These are phyloP conservation scores for Beta corolliflora DNA, from an alignment of 179 eudicot genomes.

Conservation along the genomic window DNA sequence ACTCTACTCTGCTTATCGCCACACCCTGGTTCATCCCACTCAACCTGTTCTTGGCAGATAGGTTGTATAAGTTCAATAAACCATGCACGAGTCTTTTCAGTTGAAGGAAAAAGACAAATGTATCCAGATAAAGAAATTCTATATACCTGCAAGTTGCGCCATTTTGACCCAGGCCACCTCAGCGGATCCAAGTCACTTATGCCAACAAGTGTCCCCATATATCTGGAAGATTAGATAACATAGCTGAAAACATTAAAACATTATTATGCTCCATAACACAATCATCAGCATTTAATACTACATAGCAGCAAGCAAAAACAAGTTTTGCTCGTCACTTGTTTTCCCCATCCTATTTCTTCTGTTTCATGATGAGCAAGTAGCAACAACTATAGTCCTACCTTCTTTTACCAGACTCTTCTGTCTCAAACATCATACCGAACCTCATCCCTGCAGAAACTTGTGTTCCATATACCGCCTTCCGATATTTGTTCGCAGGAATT, in stretches of 20 bases:
- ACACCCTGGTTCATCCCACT: conserved; percentile 95
- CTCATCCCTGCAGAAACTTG: conserved; percentile 92
- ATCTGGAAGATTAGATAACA: conserved; percentile 43
- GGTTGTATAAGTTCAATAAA: neutral
- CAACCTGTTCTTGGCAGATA: conserved; percentile 51
- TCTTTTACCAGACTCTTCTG: conserved; percentile 89
- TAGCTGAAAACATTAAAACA: neutral
- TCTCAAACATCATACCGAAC: conserved; percentile 99
- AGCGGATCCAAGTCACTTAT: conserved; percentile 83
- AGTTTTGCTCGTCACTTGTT: neutral
- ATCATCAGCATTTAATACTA: neutral
- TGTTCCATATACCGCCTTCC: conserved; percentile 72
- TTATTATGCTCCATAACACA: neutral
- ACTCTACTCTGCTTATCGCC: conserved; percentile 79
- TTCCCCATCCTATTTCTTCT: neutral
- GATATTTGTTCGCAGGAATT: conserved; percentile 68
- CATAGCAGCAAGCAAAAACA: neutral
- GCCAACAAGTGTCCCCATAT: conserved; percentile 90
- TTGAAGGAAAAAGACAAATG: neutral
- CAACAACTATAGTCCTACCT: conserved; percentile 45
- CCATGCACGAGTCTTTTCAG: neutral
- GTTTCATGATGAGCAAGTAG: neutral
- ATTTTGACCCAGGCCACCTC: conserved; percentile 94
- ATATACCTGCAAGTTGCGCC: conserved; percentile 89
- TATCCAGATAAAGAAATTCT: neutral